Percentiles rank a stretch among this genome's conserved stretches.
Evolutionary conservation across 2,329 filamentous ascomycete genomes (phyloP).

Genomic region (Calonectria ilicicola): DNA sequence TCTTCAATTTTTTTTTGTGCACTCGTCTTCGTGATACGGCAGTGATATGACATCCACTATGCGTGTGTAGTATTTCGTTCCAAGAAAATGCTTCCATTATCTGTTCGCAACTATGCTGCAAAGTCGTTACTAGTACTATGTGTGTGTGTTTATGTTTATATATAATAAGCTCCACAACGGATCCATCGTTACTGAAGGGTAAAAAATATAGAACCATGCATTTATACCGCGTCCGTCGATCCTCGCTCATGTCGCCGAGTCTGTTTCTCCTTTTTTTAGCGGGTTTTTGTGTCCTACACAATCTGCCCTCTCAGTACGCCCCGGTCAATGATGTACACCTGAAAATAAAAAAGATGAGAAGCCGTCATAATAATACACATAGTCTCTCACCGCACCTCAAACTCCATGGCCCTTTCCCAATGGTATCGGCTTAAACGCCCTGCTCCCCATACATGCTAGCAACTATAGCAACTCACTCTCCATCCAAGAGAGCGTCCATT

Average conservation of each 20-base stretch:
- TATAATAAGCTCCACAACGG: not conserved
- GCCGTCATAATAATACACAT: slow-evolving; percentile 28
- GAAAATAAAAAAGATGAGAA: slow-evolving; percentile 14
- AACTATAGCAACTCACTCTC: slow-evolving; percentile 47
- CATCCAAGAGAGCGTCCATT: slow-evolving; percentile 59
- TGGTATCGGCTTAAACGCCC: slow-evolving; percentile 37
- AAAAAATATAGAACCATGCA: not conserved
- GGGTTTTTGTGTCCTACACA: slow-evolving; percentile 8
- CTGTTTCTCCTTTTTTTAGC: not conserved
- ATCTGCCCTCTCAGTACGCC: slow-evolving; percentile 18
- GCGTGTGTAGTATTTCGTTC: not conserved
- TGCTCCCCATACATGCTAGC: slow-evolving; percentile 20
- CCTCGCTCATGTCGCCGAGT: not conserved
- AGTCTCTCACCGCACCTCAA: slow-evolving; percentile 24
- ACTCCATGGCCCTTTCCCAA: slow-evolving; percentile 38
- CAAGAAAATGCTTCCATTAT: not conserved
- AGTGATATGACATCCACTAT: not conserved
- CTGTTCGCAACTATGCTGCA: not conserved
- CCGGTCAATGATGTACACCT: slow-evolving; percentile 24
- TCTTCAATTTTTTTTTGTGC: too few species aligned
- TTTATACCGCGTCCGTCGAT: slow-evolving; percentile 5
- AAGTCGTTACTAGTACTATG: not conserved
- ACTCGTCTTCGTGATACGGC: too few species aligned
- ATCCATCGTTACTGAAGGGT: not conserved
- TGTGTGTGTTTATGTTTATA: not conserved